Evolutionary conservation across 805 yeast genomes (phyloP).

Genomic region (Scheffersomyces lignosus): DNA sequence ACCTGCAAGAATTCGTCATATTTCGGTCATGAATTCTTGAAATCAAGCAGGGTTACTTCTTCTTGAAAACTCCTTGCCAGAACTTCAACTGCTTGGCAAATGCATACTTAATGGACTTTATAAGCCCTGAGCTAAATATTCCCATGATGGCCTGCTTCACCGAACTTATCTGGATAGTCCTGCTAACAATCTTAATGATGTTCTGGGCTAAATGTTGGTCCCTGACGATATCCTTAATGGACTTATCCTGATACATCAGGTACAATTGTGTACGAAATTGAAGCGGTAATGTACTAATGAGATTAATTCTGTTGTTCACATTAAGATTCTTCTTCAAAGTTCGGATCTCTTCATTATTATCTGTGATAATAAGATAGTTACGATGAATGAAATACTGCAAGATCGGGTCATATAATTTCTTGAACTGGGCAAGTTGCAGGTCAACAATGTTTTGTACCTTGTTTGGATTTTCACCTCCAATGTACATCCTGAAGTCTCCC

Average conservation of each 20-base stretch:
- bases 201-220: slow-evolving; percentile 38
- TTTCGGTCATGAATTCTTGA: too few relatives aligned
- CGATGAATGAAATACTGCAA: slow-evolving; percentile 21
- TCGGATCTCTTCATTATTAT: slow-evolving; percentile 8
- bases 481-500: slow-evolving; percentile 85
- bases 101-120: slow-evolving; percentile 71
- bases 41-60: too few relatives aligned
- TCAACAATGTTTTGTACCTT: slow-evolving; percentile 83
- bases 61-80: slow-evolving; percentile 10
- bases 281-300: slow-evolving; percentile 24
- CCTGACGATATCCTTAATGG: slow-evolving; percentile 42
- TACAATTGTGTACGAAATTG: slow-evolving; percentile 22
- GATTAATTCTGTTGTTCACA: slow-evolving; percentile 15
- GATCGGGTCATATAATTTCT: slow-evolving; percentile 71
- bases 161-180: slow-evolving; percentile 67
- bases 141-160: slow-evolving; percentile 80
- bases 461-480: slow-evolving; percentile 90
- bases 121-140: slow-evolving; percentile 78
- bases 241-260: slow-evolving; percentile 33
- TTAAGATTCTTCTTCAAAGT: slow-evolving; percentile 20
- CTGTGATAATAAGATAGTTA: slow-evolving; percentile 15
- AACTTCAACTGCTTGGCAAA: slow-evolving; percentile 57
- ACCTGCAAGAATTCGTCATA: too few relatives aligned
- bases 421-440: slow-evolving; percentile 71
- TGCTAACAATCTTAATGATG: slow-evolving; percentile 26